Base-by-base conservation (phyloP, 495 filamentous ascomycete genomes). In the Neurospora terricola region DNA sequence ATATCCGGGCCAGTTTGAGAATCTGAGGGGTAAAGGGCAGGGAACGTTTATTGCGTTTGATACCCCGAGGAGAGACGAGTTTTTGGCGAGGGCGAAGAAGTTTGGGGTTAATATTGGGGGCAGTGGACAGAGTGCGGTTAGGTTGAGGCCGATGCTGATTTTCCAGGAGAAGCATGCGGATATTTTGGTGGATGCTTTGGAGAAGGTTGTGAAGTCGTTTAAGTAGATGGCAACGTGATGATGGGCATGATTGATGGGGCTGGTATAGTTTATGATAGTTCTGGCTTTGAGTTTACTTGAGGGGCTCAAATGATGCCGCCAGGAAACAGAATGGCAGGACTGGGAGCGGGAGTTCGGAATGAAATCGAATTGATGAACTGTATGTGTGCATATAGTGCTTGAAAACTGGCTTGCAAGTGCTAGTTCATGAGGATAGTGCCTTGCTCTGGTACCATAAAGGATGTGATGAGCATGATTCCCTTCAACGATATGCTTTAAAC, bases 21-120 rank as follows among this genome's bases (percentile, higher is more conserved):
- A 98, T 84, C 85, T 99, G 77, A 89, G 96, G 76, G 96, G 96
- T 66, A 93, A 98, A 86, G 92, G 93, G 73, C 92, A 94, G 84
- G 96, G 96, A 78, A 99, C 96, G 21, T 99, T 98, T 82, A 93
- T 99, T 79, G 96, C 96, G 72, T 99, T 94, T 87, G 96, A 99
- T 81, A 92, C 88, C 75, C 94, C 94, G 71, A 82, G 88, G 73
- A 86, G 96, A 76, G 96, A 98, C 79, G 89, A 91, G 75, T 93
- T 98, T 83, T 82, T 98, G 78, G 89, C 83, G 78, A 90, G 88
- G 85, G 91, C 90, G 72, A 96, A 98, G 90, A 84, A 78, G 62
- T 84, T 93, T 43, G 96, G 96, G 76, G 84, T 99, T 75, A 98
- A 98, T 83, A 94, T 99, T 82, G 96, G 96, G 74, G 96, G 96